Conservation (phyloP, 2,329 filamentous ascomycete genomes). For the Fusarium sp. region DNA sequence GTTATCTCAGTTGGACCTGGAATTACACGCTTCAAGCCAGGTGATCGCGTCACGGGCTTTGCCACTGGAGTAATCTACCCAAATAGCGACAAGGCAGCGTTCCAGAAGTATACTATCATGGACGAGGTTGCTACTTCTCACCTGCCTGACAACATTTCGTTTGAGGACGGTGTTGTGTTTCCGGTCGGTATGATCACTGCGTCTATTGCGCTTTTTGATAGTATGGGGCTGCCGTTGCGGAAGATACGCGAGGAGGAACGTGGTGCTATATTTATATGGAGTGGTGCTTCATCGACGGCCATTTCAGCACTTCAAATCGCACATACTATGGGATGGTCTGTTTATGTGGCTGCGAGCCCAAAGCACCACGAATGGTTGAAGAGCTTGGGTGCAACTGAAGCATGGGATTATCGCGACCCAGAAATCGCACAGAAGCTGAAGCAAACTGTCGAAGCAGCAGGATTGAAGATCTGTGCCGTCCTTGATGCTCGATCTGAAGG, state of each 20-base stretch:
- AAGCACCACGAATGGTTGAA: slow-evolving; percentile 25
- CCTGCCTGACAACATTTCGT: slow-evolving; percentile 20
- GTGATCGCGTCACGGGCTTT: slow-evolving; percentile 39
- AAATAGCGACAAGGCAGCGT: slow-evolving; percentile 48
- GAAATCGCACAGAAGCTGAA: neutral
- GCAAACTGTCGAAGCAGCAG: fast-evolving
- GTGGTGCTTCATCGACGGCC: slow-evolving; percentile 47
- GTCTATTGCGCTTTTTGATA: neutral
- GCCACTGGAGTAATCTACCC: slow-evolving; percentile 51
- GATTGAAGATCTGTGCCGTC: fast-evolving
- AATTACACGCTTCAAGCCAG: slow-evolving; percentile 10
- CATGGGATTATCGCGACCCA: neutral
- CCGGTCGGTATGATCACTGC: slow-evolving; percentile 7
- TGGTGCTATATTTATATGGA: slow-evolving; percentile 48
- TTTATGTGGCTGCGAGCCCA: slow-evolving; percentile 25
- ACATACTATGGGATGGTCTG: slow-evolving; percentile 18
- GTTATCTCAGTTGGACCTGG: slow-evolving; percentile 15
- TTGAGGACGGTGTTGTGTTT: slow-evolving; percentile 39
- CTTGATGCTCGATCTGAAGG: neutral
- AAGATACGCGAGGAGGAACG: slow-evolving; percentile 39
- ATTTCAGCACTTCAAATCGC: slow-evolving; percentile 31
- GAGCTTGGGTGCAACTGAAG: neutral
- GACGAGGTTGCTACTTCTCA: fast-evolving
- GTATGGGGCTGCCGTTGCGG: slow-evolving; percentile 8
- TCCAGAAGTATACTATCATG: slow-evolving; percentile 53